These are phyloP conservation scores for Hypsizygus ulmarius DNA, from an alignment of 1,284 basidiomycete genomes.

Conservation along the genomic window DNA sequence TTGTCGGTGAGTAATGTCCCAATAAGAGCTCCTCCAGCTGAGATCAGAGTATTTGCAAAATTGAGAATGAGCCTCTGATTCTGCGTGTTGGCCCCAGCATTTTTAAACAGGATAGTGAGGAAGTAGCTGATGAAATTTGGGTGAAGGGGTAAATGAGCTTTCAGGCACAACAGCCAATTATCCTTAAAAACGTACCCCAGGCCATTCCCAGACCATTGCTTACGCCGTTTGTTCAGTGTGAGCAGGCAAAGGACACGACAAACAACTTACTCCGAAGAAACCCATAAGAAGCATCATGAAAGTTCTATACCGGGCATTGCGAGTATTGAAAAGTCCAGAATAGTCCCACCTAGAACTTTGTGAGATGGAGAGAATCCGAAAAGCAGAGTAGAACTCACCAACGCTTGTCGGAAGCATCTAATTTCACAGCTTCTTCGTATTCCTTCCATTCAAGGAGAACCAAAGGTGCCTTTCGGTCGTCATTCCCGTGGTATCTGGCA, in stretches of 20 bases:
- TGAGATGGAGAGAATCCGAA: not conserved
- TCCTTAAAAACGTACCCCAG: slow-evolving; percentile 36
- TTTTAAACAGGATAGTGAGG: slow-evolving; percentile 40
- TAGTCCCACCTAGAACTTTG: slow-evolving; percentile 43
- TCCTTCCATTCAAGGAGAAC: slow-evolving; percentile 57
- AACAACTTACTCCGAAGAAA: slow-evolving; percentile 40
- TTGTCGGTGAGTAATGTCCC: slow-evolving; percentile 48
- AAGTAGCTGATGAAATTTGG: slow-evolving; percentile 32
- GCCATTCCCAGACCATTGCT: slow-evolving; percentile 51
- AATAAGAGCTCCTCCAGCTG: slow-evolving; percentile 47
- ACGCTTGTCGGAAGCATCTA: slow-evolving; percentile 59
- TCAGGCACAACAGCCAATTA: not conserved
- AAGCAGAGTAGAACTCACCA: slow-evolving; percentile 34
- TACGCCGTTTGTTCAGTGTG: not conserved
- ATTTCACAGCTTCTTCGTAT: slow-evolving; percentile 49
- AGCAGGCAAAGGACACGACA: not conserved
- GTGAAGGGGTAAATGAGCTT: not conserved
- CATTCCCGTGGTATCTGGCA: slow-evolving; percentile 53
- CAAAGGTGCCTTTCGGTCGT: slow-evolving; percentile 43
- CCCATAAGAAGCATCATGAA: slow-evolving; percentile 51
- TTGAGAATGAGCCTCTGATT: slow-evolving; percentile 51
- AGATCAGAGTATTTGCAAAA: slow-evolving; percentile 52
- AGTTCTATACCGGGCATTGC: slow-evolving; percentile 46
- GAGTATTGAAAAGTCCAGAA: slow-evolving; percentile 43
- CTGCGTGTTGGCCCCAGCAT: slow-evolving; percentile 38